Evolutionary conservation across 345 rosid species (phyloP).

Genomic region (Theobroma cacao): DNA sequence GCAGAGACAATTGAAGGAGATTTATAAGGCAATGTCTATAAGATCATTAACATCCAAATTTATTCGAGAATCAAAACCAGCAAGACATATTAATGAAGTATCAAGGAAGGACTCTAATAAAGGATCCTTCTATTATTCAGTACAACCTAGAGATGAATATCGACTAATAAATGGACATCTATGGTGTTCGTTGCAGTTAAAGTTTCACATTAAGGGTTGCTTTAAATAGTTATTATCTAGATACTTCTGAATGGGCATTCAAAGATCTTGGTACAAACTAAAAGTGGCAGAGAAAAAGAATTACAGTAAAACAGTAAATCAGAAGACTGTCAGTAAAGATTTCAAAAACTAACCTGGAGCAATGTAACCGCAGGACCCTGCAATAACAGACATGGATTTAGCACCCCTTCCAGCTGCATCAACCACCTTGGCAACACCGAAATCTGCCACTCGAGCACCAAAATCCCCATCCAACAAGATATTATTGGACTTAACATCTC

Average conservation of each 20-base stretch:
- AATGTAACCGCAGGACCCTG: conserved; percentile 98
- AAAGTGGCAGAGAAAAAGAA: neutral
- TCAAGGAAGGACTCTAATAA: neutral
- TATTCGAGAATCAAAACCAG: neutral
- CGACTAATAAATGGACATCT: neutral
- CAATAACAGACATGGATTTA: conserved; percentile 90
- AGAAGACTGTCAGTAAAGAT: neutral
- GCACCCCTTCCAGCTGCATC: conserved; percentile 68
- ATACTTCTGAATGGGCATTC: neutral
- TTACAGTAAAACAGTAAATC: neutral
- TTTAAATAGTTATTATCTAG: neutral
- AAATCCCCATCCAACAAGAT: conserved; percentile 83
- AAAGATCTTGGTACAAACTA: neutral
- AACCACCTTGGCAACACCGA: conserved; percentile 88
- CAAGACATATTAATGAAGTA: neutral
- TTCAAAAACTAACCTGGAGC: conserved; percentile 79
- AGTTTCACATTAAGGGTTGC: neutral
- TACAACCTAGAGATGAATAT: neutral
- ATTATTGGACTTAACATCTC: conserved; percentile 96
- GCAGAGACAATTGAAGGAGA: neutral
- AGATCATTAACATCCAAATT: neutral
- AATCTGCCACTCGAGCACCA: conserved; percentile 98
- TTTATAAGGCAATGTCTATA: too few relatives aligned
- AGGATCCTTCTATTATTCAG: neutral
- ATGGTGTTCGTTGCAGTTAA: neutral